Conservation (phyloP, 2,329 filamentous ascomycete species). For the Sporothrix phasma region DNA sequence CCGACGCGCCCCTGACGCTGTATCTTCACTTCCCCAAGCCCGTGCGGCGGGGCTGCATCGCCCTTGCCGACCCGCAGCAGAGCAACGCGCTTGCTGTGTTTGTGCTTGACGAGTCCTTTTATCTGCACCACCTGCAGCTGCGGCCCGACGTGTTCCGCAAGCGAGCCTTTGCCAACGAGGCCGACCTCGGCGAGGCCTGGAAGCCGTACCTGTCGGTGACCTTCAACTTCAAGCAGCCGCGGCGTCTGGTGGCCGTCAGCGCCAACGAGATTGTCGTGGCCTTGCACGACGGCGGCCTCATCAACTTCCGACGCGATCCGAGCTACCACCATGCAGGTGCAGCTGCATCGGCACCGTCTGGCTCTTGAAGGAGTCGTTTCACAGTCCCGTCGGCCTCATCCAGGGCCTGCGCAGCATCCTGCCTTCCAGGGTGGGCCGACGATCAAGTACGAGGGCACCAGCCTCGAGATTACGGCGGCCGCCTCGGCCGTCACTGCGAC, state of each 20-base stretch:
- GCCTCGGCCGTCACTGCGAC: slow-evolving; percentile 49
- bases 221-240: slow-evolving; percentile 67
- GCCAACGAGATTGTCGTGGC: slow-evolving; percentile 69
- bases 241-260: slow-evolving; percentile 66
- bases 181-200: slow-evolving; percentile 65
- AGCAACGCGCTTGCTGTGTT: slow-evolving; percentile 71
- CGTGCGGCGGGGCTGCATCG: slow-evolving; percentile 69
- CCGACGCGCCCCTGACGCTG: slow-evolving; percentile 64
- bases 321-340: slow-evolving; percentile 28
- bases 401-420: slow-evolving; percentile 57
- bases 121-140: slow-evolving; percentile 75
- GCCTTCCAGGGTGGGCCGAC: slow-evolving; percentile 56
- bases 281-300: slow-evolving; percentile 66
- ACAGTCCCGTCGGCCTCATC: slow-evolving; percentile 63
- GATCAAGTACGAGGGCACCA: slow-evolving; percentile 51
- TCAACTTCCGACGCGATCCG: slow-evolving; percentile 55
- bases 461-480: slow-evolving; percentile 58
- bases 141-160: slow-evolving; percentile 73
- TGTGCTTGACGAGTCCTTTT: slow-evolving; percentile 66
- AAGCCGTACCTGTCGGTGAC: slow-evolving; percentile 64
- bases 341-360: background rate
- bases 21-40: slow-evolving; percentile 66
- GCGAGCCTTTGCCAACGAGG: slow-evolving; percentile 52
- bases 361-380: slow-evolving; percentile 57
- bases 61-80: slow-evolving; percentile 68